A percentile compares a stretch with the other conserved stretches of the same genome.
Evolutionary conservation across 768 basidiomycete species (phyloP).

Genomic region (Postia placenta): DNA sequence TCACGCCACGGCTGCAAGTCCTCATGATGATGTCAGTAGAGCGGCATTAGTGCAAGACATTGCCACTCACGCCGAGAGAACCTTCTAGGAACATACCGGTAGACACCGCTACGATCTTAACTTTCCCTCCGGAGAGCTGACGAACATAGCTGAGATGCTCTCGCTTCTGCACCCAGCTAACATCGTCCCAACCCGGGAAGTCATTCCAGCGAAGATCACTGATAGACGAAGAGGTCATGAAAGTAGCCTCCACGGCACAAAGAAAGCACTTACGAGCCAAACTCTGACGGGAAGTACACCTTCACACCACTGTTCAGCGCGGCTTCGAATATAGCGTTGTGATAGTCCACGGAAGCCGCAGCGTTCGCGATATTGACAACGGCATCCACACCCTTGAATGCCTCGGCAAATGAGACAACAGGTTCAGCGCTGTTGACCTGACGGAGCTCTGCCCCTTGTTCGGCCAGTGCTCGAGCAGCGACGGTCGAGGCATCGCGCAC

Average conservation of each 20-base stretch:
- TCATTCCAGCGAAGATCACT: constrained; percentile 15
- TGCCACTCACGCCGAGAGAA: background rate
- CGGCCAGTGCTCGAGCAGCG: constrained; percentile 7
- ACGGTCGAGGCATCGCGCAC: constrained; percentile 10
- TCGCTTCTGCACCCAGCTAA: constrained; percentile 7
- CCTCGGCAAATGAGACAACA: constrained; percentile 1
- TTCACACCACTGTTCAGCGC: constrained; percentile 10
- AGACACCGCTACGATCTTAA: constrained; percentile 16
- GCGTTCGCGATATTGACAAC: constrained; percentile 12
- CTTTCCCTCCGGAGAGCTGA: constrained; percentile 5
- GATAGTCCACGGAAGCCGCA: background rate
- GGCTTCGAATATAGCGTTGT: constrained; percentile 6
- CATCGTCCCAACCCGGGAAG: constrained; percentile 11
- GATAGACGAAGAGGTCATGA: too few relatives aligned
- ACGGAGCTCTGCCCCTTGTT: constrained; percentile 12
- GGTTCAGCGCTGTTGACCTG: constrained; percentile 1
- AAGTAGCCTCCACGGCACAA: background rate
- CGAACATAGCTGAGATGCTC: constrained; percentile 2
- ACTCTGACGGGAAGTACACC: constrained; percentile 17
- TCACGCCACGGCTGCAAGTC: too few relatives aligned
- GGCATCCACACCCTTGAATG: constrained; percentile 16
- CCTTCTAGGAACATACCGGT: constrained; percentile 11
- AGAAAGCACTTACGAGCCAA: constrained; percentile 8
- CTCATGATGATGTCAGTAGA: too few relatives aligned
- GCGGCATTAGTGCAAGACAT: background rate